Percentiles rank a stretch among this genome's conserved stretches.
Conservation (phyloP, 345 rosid genomes). For the Zanthoxylum bungeanum region DNA sequence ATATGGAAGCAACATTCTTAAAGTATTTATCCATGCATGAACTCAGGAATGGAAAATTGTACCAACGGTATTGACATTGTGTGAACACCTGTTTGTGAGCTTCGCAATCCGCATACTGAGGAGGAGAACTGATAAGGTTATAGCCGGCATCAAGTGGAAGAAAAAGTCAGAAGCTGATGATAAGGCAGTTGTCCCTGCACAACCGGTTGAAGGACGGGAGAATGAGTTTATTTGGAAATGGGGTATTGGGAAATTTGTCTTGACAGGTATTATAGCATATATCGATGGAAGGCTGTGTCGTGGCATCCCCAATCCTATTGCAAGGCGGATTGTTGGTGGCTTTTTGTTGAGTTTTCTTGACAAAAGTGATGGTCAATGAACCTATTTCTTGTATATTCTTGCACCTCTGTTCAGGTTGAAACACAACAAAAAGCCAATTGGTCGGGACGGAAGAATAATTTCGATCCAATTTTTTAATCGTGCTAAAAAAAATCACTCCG, state of each 20-base stretch:
- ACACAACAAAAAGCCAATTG: too few species aligned
- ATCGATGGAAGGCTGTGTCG: conserved; percentile 89
- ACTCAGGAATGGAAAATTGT: conserved; percentile 91
- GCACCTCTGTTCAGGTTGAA: background rate
- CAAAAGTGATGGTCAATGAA: conserved; percentile 34
- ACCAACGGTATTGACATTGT: conserved; percentile 71
- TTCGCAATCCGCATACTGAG: conserved; percentile 72
- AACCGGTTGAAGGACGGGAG: conserved; percentile 22
- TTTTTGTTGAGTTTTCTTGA: conserved; percentile 77
- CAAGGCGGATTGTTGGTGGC: conserved; percentile 87
- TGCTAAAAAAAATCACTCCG: too few species aligned
- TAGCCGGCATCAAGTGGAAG: conserved; percentile 35
- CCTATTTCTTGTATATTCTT: background rate
- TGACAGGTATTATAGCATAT: conserved; percentile 79
- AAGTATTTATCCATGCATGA: background rate
- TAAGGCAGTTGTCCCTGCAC: conserved; percentile 34
- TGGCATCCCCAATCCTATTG: conserved; percentile 80
- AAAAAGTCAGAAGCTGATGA: conserved; percentile 25
- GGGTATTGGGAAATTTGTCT: conserved; percentile 63
- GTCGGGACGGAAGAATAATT: too few species aligned
- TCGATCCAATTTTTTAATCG: too few species aligned
- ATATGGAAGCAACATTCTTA: background rate
- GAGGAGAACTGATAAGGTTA: conserved; percentile 48
- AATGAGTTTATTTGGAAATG: conserved; percentile 64
- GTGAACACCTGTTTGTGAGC: conserved; percentile 90